Evolutionary conservation across 495 filamentous ascomycete species (phyloP).

Genomic region (Amniculicola lignicola): DNA sequence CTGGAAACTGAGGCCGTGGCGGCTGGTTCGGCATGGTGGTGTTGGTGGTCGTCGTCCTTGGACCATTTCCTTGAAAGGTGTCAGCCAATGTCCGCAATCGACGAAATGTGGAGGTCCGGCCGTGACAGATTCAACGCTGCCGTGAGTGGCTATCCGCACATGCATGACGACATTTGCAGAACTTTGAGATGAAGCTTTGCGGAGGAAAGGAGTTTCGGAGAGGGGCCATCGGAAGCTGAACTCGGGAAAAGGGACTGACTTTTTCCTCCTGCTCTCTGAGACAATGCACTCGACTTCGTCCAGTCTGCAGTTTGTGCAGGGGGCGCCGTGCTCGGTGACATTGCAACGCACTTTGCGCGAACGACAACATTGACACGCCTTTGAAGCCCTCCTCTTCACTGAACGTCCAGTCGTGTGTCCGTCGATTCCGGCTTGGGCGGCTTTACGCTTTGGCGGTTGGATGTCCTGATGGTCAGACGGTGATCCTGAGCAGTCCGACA

Average conservation of each 20-base stretch:
- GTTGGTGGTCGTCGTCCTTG: constrained; percentile 36
- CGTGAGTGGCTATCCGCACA: constrained; percentile 4
- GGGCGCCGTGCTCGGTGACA: constrained; percentile 80
- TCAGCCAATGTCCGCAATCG: constrained; percentile 12
- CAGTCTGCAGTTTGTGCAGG: constrained; percentile 85
- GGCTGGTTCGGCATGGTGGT: constrained; percentile 7
- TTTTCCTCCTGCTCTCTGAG: constrained; percentile 86
- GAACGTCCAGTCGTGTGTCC: constrained; percentile 39
- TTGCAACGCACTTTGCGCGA: constrained; percentile 91
- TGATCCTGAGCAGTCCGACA: constrained; percentile 33
- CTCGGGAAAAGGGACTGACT: constrained; percentile 52
- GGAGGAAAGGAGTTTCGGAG: constrained; percentile 14
- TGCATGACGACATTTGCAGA: constrained; percentile 16
- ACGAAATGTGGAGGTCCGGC: background rate
- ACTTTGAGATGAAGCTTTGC: background rate
- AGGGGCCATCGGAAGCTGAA: constrained; percentile 15
- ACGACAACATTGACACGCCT: constrained; percentile 83
- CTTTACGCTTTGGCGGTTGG: constrained; percentile 42
- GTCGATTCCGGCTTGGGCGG: constrained; percentile 41
- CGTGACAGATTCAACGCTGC: constrained; percentile 17
- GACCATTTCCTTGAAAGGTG: constrained; percentile 38
- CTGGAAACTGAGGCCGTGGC: constrained; percentile 19
- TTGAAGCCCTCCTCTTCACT: constrained; percentile 79
- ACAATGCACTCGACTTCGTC: constrained; percentile 87
- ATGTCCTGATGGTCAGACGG: constrained; percentile 29